Base-by-base conservation (phyloP, 1,139 yeast genomes). In the Pichia inconspicua region DNA sequence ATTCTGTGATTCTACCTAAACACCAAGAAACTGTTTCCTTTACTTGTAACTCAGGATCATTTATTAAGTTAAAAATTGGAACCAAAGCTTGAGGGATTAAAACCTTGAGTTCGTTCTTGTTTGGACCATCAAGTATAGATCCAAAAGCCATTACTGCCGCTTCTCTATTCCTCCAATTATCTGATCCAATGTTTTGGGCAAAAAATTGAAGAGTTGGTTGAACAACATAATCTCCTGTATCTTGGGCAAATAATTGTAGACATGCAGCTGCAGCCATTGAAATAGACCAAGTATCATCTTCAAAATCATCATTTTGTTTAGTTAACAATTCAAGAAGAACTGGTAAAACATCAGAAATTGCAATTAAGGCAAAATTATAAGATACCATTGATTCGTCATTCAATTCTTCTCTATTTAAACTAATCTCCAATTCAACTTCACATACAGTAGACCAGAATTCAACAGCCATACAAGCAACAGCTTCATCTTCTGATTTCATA, bases 131-230 rank as follows among this genome's bases (percentile, higher is more conserved):
- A 58, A 92, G 74, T 52, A 92, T 88, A 9, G 97, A 89, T 37
- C 98, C 98, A 66, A 92, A 92, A 0, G 98, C 97, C 98, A 92
- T 92, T 8, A 92, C 97, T 0, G 97, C 95, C 25, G 98, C 97
- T 69, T 92, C 98, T 60, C 96, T 82, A 50, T 79, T 71, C 67
- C 95, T 80, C 98, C 98, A 92, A 55, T 78, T 74, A 10, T 66
- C 60, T 31, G 75, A 68, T 10, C 68, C 66, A 48, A 92, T 76
- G 62, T 87, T 85, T 41, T 77, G 74, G 56, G 84, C 90, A 36
- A 92, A 96, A 70, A 89, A 92, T 49, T 75, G 75, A 54, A 92
- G 71, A 5, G 95, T 87, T 43, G 95, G 92, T 53, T 81, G 84
- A 41, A 90, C 89, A 45, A 92, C 89, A 57, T 82, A 82, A 62